phyloP scores from a whole-genome alignment of 352 stramenopile genomes.

The Globisporangium radiosum region DNA sequence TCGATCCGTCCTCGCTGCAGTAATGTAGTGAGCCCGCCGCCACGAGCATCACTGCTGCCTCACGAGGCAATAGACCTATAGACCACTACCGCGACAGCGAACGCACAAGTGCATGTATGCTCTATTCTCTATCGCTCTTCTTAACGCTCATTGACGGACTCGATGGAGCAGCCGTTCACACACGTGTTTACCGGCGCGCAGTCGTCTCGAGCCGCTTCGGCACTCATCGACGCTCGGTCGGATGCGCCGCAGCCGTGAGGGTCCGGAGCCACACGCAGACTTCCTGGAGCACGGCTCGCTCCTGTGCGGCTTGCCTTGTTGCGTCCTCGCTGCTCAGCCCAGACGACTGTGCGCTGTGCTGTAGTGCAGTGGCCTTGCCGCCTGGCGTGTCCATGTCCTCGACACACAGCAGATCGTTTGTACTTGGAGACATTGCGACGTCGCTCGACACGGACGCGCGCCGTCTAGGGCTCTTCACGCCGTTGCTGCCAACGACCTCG shows the following conservation, averaged over 20 bases:
- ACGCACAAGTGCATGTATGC: not conserved
- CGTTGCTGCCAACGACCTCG: not conserved
- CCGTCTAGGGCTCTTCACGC: not conserved
- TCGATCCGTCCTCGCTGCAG: slow-evolving; percentile 34
- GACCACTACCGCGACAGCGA: not conserved
- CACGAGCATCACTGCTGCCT: too few relatives aligned
- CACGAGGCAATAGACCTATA: too few relatives aligned
- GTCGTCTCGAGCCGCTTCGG: too few relatives aligned
- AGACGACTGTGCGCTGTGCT: not conserved
- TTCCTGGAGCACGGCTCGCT: slow-evolving; percentile 74
- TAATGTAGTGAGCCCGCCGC: too few relatives aligned
- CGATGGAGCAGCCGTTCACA: too few relatives aligned
- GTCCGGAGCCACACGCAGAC: slow-evolving; percentile 74
- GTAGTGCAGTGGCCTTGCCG: not conserved
- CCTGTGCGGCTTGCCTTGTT: slow-evolving; percentile 33
- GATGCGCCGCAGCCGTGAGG: slow-evolving; percentile 18
- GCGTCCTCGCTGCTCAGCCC: not conserved
- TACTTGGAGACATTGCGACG: slow-evolving; percentile 27
- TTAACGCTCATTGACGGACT: too few relatives aligned
- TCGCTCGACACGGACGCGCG: slow-evolving; percentile 3
- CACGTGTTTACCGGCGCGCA: too few relatives aligned
- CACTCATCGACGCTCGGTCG: not conserved
- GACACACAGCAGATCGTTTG: slow-evolving; percentile 51
- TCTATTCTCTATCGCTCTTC: slow-evolving; percentile 4
- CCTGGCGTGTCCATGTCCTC: slow-evolving; percentile 53